Evolutionary conservation across 169 alveolate genomes (phyloP).

Genomic region (Eimeria praecox): DNA sequence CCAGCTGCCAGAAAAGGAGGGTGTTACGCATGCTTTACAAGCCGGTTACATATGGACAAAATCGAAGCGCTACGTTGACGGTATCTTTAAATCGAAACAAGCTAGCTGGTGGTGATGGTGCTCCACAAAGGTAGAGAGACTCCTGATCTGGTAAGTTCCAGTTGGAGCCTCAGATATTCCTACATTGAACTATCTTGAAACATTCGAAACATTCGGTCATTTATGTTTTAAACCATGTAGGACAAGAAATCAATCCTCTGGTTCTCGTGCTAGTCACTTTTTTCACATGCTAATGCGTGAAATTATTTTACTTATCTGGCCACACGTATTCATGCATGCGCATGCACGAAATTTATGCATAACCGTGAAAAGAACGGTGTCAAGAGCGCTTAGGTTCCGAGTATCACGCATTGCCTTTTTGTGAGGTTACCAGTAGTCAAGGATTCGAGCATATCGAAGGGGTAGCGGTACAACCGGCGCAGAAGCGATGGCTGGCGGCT

Average conservation of each 20-base stretch:
- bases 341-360: not conserved
- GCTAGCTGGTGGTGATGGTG: not conserved
- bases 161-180: not conserved
- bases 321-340: not conserved
- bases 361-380: not conserved
- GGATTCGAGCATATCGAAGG: constrained; percentile 89
- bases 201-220: not conserved
- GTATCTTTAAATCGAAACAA: not conserved
- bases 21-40: not conserved
- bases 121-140: not conserved
- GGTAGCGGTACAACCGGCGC: constrained; percentile 90
- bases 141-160: not conserved
- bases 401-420: not conserved
- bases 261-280: not conserved
- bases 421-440: constrained; percentile 52
- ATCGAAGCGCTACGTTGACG: not conserved
- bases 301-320: not conserved
- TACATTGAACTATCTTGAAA: not conserved
- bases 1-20: not conserved
- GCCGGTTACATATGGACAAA: not conserved
- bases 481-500: constrained; percentile 87
- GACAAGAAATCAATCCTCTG: not conserved
- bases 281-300: too few relatives aligned
- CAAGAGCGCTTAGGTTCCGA: not conserved
- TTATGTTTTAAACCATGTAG: not conserved